Evolutionary conservation across 129 eudicot genomes (phyloP).

Genomic region (Kitagawia praeruptora): DNA sequence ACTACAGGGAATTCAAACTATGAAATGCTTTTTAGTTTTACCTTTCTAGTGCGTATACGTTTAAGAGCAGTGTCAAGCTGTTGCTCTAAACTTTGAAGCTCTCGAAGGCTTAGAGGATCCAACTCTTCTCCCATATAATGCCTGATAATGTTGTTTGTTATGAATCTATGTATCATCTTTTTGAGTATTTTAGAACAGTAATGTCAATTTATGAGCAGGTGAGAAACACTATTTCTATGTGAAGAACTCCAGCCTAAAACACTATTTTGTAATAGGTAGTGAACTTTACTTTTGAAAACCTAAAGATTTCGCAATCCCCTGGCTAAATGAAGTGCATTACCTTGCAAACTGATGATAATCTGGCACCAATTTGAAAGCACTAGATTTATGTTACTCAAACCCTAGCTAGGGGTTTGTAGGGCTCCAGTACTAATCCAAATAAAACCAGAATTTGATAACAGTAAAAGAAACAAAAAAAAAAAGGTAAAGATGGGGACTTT

Average conservation of each 20-base stretch:
- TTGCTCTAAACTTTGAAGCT: slow-evolving; percentile 76
- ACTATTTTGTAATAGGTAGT: background rate
- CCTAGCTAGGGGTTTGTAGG: background rate
- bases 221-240: background rate
- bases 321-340: background rate
- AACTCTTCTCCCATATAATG: slow-evolving; percentile 69
- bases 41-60: slow-evolving; percentile 56
- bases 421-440: background rate
- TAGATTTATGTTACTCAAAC: background rate
- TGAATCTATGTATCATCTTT: background rate
- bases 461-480: background rate
- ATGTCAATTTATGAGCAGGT: background rate
- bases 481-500: background rate
- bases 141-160: slow-evolving; percentile 24
- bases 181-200: background rate
- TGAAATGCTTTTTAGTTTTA: slow-evolving; percentile 3
- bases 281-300: background rate
- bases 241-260: background rate
- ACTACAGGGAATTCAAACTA: background rate
- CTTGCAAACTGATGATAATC: background rate
- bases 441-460: background rate
- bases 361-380: background rate
- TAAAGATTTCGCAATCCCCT: background rate
- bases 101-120: slow-evolving; percentile 47
- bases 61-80: slow-evolving; percentile 68